Conservation (phyloP, 805 yeast species). For the Priceomyces fermenticarens region DNA sequence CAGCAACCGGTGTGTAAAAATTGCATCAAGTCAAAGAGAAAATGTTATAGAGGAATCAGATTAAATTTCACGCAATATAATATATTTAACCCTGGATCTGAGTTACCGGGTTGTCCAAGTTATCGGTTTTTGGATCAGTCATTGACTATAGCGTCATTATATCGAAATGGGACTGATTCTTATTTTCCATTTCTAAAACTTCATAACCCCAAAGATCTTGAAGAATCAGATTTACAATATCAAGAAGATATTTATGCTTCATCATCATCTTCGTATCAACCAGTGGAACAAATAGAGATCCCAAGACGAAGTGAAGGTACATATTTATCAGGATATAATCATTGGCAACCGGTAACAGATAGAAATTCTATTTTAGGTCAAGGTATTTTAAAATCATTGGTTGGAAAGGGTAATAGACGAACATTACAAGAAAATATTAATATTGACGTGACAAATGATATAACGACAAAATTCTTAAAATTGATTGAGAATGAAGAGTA, state of each 20-base stretch:
- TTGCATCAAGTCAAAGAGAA: slow-evolving; percentile 47
- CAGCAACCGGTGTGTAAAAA: slow-evolving; percentile 59
- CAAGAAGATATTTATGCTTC: slow-evolving; percentile 19
- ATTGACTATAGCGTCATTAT: slow-evolving; percentile 39
- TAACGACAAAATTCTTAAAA: slow-evolving; percentile 14
- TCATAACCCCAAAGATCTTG: slow-evolving; percentile 28
- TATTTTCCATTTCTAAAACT: slow-evolving; percentile 32
- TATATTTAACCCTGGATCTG: slow-evolving; percentile 29
- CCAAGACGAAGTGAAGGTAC: slow-evolving; percentile 8
- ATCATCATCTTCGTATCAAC: slow-evolving; percentile 5
- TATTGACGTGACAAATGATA: not conserved
- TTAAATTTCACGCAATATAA: slow-evolving; percentile 44
- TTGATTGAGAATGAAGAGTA: slow-evolving; percentile 32
- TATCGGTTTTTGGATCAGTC: slow-evolving; percentile 35
- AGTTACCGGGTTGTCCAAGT: slow-evolving; percentile 1
- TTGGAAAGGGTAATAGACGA: not conserved
- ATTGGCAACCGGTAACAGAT: slow-evolving; percentile 14
- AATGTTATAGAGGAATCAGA: slow-evolving; percentile 46
- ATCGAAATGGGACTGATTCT: slow-evolving; percentile 27
- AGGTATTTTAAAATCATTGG: slow-evolving; percentile 1
- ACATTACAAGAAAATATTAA: not conserved
- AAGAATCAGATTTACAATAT: slow-evolving; percentile 29
- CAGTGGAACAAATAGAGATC: not conserved
- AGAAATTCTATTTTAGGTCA: slow-evolving; percentile 21
- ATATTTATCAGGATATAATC: slow-evolving; percentile 4